Evolutionary conservation across 2,329 filamentous ascomycete genomes (phyloP).

Genomic region (Diplodia mutila): DNA sequence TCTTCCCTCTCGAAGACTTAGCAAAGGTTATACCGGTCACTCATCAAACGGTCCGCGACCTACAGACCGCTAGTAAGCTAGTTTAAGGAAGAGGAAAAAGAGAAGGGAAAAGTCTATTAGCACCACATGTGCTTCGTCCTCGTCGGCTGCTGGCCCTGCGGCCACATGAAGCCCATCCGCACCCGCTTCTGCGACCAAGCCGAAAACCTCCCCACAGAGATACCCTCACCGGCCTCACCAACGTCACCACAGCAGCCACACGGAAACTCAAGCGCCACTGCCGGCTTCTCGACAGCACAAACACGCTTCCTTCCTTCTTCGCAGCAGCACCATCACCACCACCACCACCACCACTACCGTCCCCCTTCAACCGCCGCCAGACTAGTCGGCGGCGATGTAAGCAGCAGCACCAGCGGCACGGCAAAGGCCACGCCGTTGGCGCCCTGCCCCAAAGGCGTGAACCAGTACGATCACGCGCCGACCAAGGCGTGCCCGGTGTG

Average conservation of each 20-base stretch:
- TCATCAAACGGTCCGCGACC: neutral
- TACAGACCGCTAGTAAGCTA: neutral
- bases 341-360: neutral
- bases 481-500: conserved; percentile 12
- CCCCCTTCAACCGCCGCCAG: neutral
- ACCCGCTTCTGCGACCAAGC: conserved; percentile 23
- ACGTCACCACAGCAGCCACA: neutral
- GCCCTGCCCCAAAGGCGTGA: conserved; percentile 8
- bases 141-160: conserved; percentile 20
- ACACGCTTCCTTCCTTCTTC: neutral
- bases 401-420: no score
- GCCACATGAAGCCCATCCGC: conserved; percentile 19
- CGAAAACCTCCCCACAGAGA: neutral
- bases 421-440: neutral
- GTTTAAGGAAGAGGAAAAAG: neutral
- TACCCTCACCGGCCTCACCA: no score
- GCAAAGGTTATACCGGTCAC: neutral
- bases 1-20: neutral
- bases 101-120: neutral
- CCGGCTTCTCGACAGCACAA: neutral
- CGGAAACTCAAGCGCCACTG: neutral
- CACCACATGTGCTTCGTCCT: conserved; percentile 21
- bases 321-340: neutral
- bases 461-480: conserved; percentile 19
- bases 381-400: no score